Conservation (phyloP, 371 early-diverging fungal species). For the Cokeromyces recurvatus region DNA sequence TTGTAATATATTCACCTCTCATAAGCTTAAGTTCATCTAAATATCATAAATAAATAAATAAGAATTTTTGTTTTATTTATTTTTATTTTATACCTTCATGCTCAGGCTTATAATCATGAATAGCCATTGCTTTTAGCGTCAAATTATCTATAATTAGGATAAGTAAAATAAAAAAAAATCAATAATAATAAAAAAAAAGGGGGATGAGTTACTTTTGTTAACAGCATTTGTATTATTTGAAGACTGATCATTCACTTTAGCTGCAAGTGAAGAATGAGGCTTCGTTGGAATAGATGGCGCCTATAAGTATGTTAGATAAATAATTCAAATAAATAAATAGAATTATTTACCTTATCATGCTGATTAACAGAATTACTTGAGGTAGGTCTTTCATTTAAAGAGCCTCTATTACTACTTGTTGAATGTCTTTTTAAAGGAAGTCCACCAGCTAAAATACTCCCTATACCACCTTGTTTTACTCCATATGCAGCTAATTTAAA, state of each 20-base stretch:
- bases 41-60: neutral
- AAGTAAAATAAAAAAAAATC: no score
- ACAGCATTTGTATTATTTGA: no score
- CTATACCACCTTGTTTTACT: slow-evolving; percentile 79
- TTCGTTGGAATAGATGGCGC: slow-evolving; percentile 5
- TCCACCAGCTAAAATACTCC: slow-evolving; percentile 68
- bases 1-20: slow-evolving; percentile 46
- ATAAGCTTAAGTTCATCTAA: slow-evolving; percentile 50
- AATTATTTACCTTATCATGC: neutral
- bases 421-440: slow-evolving; percentile 5
- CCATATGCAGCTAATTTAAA: slow-evolving; percentile 73
- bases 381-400: slow-evolving; percentile 5
- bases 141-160: no score
- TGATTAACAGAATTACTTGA: neutral
- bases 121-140: slow-evolving; percentile 43
- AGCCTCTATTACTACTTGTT: slow-evolving; percentile 1
- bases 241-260: neutral
- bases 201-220: neutral
- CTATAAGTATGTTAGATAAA: neutral
- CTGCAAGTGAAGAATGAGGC: neutral
- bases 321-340: neutral
- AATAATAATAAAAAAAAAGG: neutral
- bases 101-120: slow-evolving; percentile 43
- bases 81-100: slow-evolving; percentile 39
- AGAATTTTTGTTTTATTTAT: no score